phyloP scores from a whole-genome alignment of 1,139 yeast species.

The Yamadazyma sp. region DNA sequence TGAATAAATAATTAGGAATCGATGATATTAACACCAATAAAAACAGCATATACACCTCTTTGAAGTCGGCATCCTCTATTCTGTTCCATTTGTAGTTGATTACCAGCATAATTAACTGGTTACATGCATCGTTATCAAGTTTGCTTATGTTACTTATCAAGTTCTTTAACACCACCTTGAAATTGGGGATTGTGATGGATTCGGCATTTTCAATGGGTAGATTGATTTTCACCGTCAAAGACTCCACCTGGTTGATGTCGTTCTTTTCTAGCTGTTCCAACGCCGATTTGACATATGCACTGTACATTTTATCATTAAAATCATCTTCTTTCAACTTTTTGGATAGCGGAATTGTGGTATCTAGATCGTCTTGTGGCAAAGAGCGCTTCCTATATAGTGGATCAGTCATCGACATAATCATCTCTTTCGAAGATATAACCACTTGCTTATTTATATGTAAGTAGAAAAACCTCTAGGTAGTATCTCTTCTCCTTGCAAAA shows the following conservation, averaged over 20 bases:
- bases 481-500: constrained; percentile 13
- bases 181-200: constrained; percentile 35
- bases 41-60: constrained; percentile 62
- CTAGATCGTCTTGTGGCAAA: constrained; percentile 6
- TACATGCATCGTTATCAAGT: constrained; percentile 38
- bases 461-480: background rate
- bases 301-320: constrained; percentile 53
- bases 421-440: constrained; percentile 3
- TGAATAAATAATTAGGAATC: constrained; percentile 85
- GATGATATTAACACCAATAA: constrained; percentile 78
- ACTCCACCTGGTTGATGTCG: constrained; percentile 38
- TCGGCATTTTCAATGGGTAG: constrained; percentile 33
- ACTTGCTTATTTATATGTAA: background rate
- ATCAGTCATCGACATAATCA: constrained; percentile 34
- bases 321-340: constrained; percentile 13
- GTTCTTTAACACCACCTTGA: constrained; percentile 33
- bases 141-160: constrained; percentile 38
- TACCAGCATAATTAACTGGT: constrained; percentile 33
- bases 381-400: constrained; percentile 28
- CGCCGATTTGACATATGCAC: constrained; percentile 65
- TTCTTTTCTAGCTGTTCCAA: constrained; percentile 65
- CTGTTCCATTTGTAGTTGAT: constrained; percentile 59
- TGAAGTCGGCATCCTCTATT: constrained; percentile 26
- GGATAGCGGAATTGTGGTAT: constrained; percentile 4
- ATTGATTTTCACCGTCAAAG: constrained; percentile 37